A percentile compares a stretch with the other conserved stretches of the same genome.
These are phyloP conservation scores for Immersiporthe knoxdaviesiana DNA, from an alignment of 2,329 filamentous ascomycete species.

Conservation along the genomic window DNA sequence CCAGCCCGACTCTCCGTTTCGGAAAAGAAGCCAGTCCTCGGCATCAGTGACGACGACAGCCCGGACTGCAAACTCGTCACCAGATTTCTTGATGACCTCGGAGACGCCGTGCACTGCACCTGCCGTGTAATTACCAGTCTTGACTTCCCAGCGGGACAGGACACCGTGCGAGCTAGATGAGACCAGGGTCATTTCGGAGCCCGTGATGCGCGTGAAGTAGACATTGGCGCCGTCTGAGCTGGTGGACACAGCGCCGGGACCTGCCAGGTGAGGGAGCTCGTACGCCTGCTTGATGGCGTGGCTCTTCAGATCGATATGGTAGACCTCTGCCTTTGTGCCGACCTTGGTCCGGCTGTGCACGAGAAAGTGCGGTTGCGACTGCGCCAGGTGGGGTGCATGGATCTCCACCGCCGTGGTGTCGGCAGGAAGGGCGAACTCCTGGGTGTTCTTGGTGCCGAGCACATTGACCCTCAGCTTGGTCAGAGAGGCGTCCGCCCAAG, in stretches of 20 bases:
- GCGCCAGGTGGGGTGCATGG: slow-evolving; percentile 73
- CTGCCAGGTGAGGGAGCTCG: slow-evolving; percentile 71
- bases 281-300: slow-evolving; percentile 76
- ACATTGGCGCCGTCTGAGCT: slow-evolving; percentile 80
- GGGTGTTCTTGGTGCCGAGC: slow-evolving; percentile 61
- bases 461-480: slow-evolving; percentile 73
- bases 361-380: slow-evolving; percentile 79
- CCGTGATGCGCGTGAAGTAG: slow-evolving; percentile 83
- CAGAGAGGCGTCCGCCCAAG: slow-evolving; percentile 69
- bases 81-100: slow-evolving; percentile 76
- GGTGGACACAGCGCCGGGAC: slow-evolving; percentile 75
- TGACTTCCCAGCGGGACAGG: slow-evolving; percentile 73
- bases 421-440: slow-evolving; percentile 55
- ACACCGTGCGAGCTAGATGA: slow-evolving; percentile 78
- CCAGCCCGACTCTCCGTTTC: slow-evolving; percentile 83
- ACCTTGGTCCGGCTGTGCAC: slow-evolving; percentile 74
- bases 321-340: slow-evolving; percentile 83
- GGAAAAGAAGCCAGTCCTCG: slow-evolving; percentile 80
- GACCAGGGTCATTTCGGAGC: slow-evolving; percentile 72
- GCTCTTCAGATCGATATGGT: slow-evolving; percentile 75
- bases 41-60: slow-evolving; percentile 70
- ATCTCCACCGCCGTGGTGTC: slow-evolving; percentile 61
- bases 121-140: slow-evolving; percentile 46
- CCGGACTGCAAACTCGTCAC: slow-evolving; percentile 73
- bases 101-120: slow-evolving; percentile 70